A percentile compares a stretch with the other conserved stretches of the same genome.
These are phyloP conservation scores for Diplotaxis tenuifolia DNA, from an alignment of 345 rosid species.

Conservation along the genomic window DNA sequence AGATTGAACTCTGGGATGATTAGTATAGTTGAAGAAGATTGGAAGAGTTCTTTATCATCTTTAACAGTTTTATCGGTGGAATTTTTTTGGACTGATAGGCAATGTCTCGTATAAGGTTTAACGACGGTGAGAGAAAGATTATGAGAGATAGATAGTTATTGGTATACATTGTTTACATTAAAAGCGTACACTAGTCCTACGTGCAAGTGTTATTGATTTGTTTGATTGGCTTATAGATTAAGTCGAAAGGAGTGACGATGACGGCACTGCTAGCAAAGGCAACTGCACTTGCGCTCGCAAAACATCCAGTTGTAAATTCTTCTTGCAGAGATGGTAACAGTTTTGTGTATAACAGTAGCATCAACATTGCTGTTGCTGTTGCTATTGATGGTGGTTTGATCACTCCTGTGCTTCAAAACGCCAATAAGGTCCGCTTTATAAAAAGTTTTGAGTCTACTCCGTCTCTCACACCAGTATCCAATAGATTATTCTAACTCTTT, in stretches of 20 bases:
- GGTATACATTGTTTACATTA: slow-evolving; percentile 3
- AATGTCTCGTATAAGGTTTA: background rate
- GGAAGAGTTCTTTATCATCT: background rate
- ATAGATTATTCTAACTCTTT: background rate
- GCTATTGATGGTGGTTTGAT: slow-evolving; percentile 91
- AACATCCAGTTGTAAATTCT: slow-evolving; percentile 83
- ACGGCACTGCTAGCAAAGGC: slow-evolving; percentile 95
- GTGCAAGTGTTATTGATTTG: background rate
- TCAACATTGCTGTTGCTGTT: slow-evolving; percentile 95
- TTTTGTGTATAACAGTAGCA: slow-evolving; percentile 76
- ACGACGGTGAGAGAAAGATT: background rate
- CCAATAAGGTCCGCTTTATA: slow-evolving; percentile 67
- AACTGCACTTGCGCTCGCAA: slow-evolving; percentile 76
- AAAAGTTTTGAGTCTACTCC: background rate
- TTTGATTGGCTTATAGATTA: slow-evolving; percentile 57
- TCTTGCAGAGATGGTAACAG: slow-evolving; percentile 89
- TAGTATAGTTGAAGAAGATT: background rate
- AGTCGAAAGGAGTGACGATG: slow-evolving; percentile 96
- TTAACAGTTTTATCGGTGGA: background rate
- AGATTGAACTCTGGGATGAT: slow-evolving; percentile 1
- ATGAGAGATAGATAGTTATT: background rate
- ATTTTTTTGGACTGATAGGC: background rate
- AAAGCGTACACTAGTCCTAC: background rate
- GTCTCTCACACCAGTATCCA: background rate
- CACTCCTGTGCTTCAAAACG: slow-evolving; percentile 96